phyloP scores from a whole-genome alignment of 164 flowering plant genomes.

The Kalanchoe fedtschenkoi region DNA sequence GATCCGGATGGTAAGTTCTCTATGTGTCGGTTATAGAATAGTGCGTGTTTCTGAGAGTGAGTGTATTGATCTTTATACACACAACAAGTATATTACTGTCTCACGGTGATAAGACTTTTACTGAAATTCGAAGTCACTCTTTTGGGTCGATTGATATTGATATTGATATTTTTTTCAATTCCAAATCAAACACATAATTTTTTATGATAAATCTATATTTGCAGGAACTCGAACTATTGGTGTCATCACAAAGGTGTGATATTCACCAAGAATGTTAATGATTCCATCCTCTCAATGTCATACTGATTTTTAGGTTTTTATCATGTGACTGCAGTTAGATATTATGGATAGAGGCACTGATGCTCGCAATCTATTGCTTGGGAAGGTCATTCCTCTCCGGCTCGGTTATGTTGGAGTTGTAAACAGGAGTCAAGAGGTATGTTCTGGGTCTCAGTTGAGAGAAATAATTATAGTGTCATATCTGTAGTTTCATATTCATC shows the following conservation, averaged over 20 bases:
- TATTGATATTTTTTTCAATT: background rate
- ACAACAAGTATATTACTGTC: background rate
- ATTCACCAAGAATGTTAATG: background rate
- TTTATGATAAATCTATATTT: constrained; percentile 3
- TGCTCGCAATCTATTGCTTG: constrained; percentile 45
- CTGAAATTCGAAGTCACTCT: background rate
- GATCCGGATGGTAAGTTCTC: constrained; percentile 37
- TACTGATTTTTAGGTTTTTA: background rate
- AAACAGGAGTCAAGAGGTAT: constrained; percentile 53
- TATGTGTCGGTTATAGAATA: too few relatives aligned
- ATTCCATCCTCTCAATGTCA: background rate
- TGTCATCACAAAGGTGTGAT: constrained; percentile 42
- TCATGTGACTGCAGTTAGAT: constrained; percentile 26
- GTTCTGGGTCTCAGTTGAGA: background rate
- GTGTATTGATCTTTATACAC: background rate
- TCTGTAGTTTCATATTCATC: background rate
- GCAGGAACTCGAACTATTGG: constrained; percentile 50
- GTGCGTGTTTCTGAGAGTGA: too few relatives aligned
- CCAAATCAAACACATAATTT: background rate
- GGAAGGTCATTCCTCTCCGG: constrained; percentile 46
- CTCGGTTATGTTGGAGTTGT: constrained; percentile 52
- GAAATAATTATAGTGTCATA: background rate
- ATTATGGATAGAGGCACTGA: constrained; percentile 54
- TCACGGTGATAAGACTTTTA: background rate
- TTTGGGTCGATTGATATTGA: background rate